Evolutionary conservation across 371 early-diverging fungal species (phyloP).

Genomic region (Saksenaea vasiformis): DNA sequence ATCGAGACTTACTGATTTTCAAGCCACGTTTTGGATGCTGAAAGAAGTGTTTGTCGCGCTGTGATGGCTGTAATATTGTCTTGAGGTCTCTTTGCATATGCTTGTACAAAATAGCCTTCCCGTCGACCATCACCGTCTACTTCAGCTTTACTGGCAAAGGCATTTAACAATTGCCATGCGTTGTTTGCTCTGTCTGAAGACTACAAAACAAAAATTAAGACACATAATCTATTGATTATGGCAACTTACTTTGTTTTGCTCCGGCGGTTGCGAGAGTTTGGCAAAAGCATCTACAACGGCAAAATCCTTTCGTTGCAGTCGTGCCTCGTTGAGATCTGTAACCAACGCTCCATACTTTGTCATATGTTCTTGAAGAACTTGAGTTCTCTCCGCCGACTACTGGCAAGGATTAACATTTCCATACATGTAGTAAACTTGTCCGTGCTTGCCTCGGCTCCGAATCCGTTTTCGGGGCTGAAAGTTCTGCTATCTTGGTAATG

Average conservation of each 20-base stretch:
- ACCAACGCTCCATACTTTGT: constrained; percentile 12
- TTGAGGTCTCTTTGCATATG: background rate
- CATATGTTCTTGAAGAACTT: constrained; percentile 11
- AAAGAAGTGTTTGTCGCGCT: constrained; percentile 5
- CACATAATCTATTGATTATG: background rate
- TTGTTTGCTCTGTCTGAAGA: constrained; percentile 6
- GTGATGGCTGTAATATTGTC: background rate
- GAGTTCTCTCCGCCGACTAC: background rate
- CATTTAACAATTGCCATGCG: constrained; percentile 13
- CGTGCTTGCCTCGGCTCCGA: background rate
- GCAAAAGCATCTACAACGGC: constrained; percentile 11
- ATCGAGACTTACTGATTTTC: constrained; percentile 19
- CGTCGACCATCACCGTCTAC: background rate
- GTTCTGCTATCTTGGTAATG: constrained; percentile 15
- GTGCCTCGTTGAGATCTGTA: constrained; percentile 17
- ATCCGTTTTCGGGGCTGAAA: constrained; percentile 5
- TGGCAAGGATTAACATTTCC: background rate
- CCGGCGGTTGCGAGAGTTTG: constrained; percentile 7
- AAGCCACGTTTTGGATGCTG: constrained; percentile 11
- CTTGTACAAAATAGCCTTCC: background rate
- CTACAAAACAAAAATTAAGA: background rate
- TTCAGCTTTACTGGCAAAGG: constrained; percentile 4
- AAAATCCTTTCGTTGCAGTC: constrained; percentile 6
- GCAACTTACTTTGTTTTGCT: constrained; percentile 9
- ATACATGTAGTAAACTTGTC: background rate